Conservation (phyloP, 176 grass and related monocot species). For the Avena sativa region DNA sequence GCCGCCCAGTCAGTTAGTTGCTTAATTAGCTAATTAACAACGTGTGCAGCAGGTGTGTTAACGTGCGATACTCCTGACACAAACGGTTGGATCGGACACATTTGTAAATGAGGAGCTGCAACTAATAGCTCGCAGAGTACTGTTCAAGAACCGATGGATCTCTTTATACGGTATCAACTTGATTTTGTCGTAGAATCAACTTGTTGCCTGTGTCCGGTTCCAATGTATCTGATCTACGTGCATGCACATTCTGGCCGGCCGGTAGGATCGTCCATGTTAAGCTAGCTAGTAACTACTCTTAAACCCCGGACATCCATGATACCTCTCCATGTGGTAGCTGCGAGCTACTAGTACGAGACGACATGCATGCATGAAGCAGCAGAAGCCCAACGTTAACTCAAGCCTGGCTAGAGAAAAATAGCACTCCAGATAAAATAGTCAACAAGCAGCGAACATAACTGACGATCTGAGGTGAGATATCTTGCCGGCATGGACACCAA, state of each 20-base stretch:
- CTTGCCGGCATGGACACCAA: constrained; percentile 20
- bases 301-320: constrained; percentile 9
- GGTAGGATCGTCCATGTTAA: background rate
- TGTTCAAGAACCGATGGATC: background rate
- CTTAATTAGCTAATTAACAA: constrained; percentile 27
- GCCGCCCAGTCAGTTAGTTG: constrained; percentile 42
- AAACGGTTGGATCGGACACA: background rate
- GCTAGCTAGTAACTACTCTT: background rate
- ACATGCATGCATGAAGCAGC: background rate
- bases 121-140: background rate
- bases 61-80: background rate
- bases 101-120: background rate
- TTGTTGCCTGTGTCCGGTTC: background rate
- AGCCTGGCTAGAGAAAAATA: background rate
- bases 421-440: background rate
- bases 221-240: constrained; percentile 28
- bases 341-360: background rate
- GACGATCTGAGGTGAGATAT: constrained; percentile 28
- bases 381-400: background rate
- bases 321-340: constrained; percentile 25
- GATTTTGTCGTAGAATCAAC: background rate
- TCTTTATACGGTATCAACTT: too few relatives aligned
- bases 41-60: constrained; percentile 8
- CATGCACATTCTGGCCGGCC: background rate
- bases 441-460: background rate